Base-by-base conservation (phyloP, 768 basidiomycete species). In the Suillus discolor region DNA sequence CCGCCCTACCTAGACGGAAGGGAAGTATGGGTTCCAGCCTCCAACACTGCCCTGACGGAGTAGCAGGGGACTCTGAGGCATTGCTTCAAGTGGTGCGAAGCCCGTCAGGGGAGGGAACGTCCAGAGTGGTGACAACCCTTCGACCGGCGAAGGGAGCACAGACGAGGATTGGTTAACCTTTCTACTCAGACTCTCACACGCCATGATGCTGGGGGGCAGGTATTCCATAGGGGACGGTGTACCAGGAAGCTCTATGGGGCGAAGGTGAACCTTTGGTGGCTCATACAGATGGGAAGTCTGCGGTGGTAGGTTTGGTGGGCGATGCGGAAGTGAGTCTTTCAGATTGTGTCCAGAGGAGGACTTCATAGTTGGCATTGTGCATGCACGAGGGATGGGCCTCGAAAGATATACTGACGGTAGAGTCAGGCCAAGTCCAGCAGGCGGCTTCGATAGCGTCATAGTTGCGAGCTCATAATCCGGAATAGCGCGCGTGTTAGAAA, bases 401-500 rank as follows among this genome's bases (percentile, higher is more conserved):
- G 67, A 6, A 69, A 49, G 11, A 20, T 76, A 71, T 28, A 62
- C 66, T 45, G 72, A 70, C 20, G 74, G 75, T 59, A 76, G 71
- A 12, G 73, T 71, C 39, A 74, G 68, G 36, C 73, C 74, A 9
- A 74, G 66, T 31, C 74, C 74, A 41, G 74, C 44, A 13, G 57
- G 66, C n/a, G 38, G 62, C 25, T 41, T 63, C 16, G 59, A 34
- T 49, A 31, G 6, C 39, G 62, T 67, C n/a, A 20, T 66, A 61
- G 61, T 63, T 16, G 25, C 20, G 39, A 75, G 65, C 61, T 73
- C 70, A 16, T 66, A 63, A 1, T 65, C 63, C 3, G 23, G 34
- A 47, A 34, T 25, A 15, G 23, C 28, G 15, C 16, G 59, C 6
- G 38, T 20, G 39, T 49, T 59, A 23, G 57, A 55, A 55, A n/a